Conservation (phyloP, 345 rosid species). For the Camelina hispida region DNA sequence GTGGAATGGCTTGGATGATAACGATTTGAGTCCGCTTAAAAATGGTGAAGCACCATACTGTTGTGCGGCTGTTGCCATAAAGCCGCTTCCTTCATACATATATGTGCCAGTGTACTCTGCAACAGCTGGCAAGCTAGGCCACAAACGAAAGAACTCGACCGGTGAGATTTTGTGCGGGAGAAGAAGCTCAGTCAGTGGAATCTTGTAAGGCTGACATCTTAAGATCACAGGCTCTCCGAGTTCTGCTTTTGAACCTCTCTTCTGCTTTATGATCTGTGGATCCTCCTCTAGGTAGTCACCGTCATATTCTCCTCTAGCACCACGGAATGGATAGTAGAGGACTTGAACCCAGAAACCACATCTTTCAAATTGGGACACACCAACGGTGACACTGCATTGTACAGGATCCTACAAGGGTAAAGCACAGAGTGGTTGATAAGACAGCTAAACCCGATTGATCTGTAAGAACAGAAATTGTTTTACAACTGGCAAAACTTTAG, state of each 20-base stretch:
- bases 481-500: background rate
- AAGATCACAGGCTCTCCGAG: conserved; percentile 96
- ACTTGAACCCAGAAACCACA: conserved; percentile 98
- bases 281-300: conserved; percentile 92
- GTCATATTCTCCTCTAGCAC: conserved; percentile 87
- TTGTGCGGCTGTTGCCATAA: conserved; percentile 98
- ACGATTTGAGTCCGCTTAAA: conserved; percentile 85
- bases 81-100: conserved; percentile 93
- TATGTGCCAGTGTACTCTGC: conserved; percentile 90
- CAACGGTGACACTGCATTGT: too few species aligned
- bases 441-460: conserved; percentile 13
- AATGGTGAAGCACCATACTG: conserved; percentile 96
- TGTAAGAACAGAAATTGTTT: conserved; percentile 10
- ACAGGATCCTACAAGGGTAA: too few species aligned
- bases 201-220: conserved; percentile 96
- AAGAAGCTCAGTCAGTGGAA: conserved; percentile 94
- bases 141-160: conserved; percentile 94
- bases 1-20: conserved; percentile 94
- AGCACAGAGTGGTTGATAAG: conserved; percentile 18
- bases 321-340: conserved; percentile 91
- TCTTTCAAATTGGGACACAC: too few species aligned
- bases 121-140: conserved; percentile 98
- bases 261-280: conserved; percentile 79
- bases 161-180: conserved; percentile 95
- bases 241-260: conserved; percentile 82